Base-by-base conservation (phyloP, 2,329 filamentous ascomycete species). In the Sclerotinia borealis region DNA sequence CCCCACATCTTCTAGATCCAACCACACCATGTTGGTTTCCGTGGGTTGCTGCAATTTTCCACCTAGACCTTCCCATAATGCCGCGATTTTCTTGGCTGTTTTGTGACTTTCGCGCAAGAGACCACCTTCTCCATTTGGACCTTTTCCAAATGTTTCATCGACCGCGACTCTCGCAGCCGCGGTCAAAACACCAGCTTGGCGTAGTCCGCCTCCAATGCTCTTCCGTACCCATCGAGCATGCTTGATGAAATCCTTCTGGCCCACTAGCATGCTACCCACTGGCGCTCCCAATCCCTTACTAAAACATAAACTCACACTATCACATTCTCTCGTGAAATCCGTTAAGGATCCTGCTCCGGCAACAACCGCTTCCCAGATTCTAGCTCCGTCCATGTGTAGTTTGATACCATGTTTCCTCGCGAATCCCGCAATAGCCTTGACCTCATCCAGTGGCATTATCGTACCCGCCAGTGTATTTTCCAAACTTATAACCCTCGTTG, bases 401-500 rank as follows among this genome's bases (percentile, higher is more conserved):
- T 84, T 83, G 65, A 95, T 86, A 27, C 77, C 80, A 67, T 90
- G 79, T 70, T 82, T 73, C 70, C 72, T 80, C 65, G 88, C 91
- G 80, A 90, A 96, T 1, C 79, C 79, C 0, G 85, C 81, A 71
- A 96, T 96, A 49, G 83, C 80, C 64, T 79, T 80, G 11, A 86
- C 82, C 74, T 96, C 92, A 1, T 77, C 76, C 1, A 96, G 80
- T 0, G 92, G 93, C 81, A 91, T 88, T 50, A 96, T 80, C 70
- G 87, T 86, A 29, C 92, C 92, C 62, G 85, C 85, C 56, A 96
- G 82, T 1, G 93, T 96, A 74, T 96, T 96, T 73, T 97, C 92
- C 54, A 96, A 79, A 66, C 85, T 87, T 68, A 97, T 91, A 58
- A 96, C 83, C 50, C 85, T 85, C 0, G 92, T 96, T 0, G 92